Percentiles rank a stretch among this genome's conserved stretches.
Evolutionary conservation across 78 protist genomes (phyloP).

Genomic region (Creolimax fragrantissima): DNA sequence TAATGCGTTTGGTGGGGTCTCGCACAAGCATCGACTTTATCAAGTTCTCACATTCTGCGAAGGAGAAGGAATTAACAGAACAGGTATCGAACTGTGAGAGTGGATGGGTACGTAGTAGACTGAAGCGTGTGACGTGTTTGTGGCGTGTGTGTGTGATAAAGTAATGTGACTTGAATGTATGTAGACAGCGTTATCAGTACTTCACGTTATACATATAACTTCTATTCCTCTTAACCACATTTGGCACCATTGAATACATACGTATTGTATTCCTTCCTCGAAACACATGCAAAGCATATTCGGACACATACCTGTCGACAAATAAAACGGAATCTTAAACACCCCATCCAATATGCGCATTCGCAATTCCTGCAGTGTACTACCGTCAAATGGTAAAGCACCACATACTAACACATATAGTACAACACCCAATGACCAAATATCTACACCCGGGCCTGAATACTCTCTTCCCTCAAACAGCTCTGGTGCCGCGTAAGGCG

Average conservation of each 20-base stretch:
- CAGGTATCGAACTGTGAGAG: background rate
- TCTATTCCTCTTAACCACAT: no score
- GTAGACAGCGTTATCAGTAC: no score
- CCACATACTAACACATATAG: slow-evolving; percentile 93
- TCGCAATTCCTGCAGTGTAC: slow-evolving; percentile 76
- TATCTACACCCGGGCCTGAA: slow-evolving; percentile 66
- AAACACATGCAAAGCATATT: background rate
- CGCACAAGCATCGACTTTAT: slow-evolving; percentile 86
- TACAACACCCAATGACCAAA: slow-evolving; percentile 82
- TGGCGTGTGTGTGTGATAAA: no score
- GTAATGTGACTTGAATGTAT: no score
- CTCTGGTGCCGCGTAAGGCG: slow-evolving; percentile 64
- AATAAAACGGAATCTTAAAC: slow-evolving; percentile 34
- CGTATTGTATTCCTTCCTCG: no score
- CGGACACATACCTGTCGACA: slow-evolving; percentile 17
- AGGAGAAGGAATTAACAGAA: background rate
- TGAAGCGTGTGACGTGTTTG: no score
- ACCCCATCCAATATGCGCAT: slow-evolving; percentile 65
- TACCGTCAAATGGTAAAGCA: slow-evolving; percentile 93
- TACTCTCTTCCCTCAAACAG: slow-evolving; percentile 63
- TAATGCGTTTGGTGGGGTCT: slow-evolving; percentile 75
- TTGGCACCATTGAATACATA: no score
- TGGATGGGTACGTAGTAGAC: no score
- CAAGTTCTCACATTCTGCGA: slow-evolving; percentile 50
- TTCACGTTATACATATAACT: no score